These are phyloP conservation scores for Xylaria hypoxylon DNA, from an alignment of 2,329 filamentous ascomycete species.

Conservation along the genomic window DNA sequence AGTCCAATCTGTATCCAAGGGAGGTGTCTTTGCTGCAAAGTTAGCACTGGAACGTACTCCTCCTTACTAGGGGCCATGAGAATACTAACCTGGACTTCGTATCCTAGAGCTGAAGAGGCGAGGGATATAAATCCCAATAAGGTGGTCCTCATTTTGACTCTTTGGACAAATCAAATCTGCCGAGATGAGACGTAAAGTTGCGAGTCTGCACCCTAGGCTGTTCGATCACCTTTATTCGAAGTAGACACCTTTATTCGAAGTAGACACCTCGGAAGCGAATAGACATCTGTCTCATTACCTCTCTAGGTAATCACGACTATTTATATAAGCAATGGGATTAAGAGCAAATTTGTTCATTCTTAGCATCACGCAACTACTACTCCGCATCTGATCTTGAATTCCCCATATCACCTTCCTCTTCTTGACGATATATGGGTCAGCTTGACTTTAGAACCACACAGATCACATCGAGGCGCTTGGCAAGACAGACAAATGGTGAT, in stretches of 20 bases:
- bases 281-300: slow-evolving; percentile 12
- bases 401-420: slow-evolving; percentile 35
- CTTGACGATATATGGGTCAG: slow-evolving; percentile 29
- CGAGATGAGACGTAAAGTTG: slow-evolving; percentile 2
- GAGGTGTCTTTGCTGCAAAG: slow-evolving; percentile 31
- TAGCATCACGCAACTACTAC: slow-evolving; percentile 9
- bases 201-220: not conserved
- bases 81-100: slow-evolving; percentile 35
- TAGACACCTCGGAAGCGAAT: slow-evolving; percentile 4
- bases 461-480: slow-evolving; percentile 27
- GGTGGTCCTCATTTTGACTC: slow-evolving; percentile 24
- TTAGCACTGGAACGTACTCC: slow-evolving; percentile 5
- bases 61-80: not conserved
- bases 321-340: slow-evolving; percentile 22
- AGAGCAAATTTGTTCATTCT: slow-evolving; percentile 1
- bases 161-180: not conserved
- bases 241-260: slow-evolving; percentile 6
- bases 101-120: slow-evolving; percentile 27
- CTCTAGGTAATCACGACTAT: not conserved
- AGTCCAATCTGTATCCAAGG: slow-evolving; percentile 39
- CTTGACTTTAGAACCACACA: not conserved
- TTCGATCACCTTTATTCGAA: slow-evolving; percentile 10
- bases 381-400: slow-evolving; percentile 24
- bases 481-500: slow-evolving; percentile 9
- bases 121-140: slow-evolving; percentile 24